These are phyloP conservation scores for Coix lacrymajobi DNA, from an alignment of 176 grass and related monocot species.

Conservation along the genomic window DNA sequence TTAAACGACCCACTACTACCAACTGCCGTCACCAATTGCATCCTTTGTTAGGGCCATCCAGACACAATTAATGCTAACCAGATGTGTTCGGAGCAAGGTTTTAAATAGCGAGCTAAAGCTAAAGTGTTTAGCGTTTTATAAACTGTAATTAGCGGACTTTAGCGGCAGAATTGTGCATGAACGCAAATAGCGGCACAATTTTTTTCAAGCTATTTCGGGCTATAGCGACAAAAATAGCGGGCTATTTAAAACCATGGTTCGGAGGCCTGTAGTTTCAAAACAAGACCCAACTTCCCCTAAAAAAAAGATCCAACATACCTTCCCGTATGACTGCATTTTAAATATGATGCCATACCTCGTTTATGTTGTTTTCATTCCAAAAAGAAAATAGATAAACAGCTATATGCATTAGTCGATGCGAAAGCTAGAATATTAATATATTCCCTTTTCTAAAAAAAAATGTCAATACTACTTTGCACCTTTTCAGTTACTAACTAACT, in stretches of 20 bases:
- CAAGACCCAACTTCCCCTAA: not conserved
- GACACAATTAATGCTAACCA: not conserved
- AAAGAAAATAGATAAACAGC: no score
- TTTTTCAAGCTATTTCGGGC: no score
- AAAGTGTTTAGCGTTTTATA: no score
- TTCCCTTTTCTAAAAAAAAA: no score
- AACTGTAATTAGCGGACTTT: no score
- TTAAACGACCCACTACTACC: not conserved
- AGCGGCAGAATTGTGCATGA: no score
- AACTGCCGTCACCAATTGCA: not conserved
- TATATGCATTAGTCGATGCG: no score
- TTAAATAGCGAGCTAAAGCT: no score
- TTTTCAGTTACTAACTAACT: conserved; percentile 15
- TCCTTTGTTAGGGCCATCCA: not conserved
- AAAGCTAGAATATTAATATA: no score
- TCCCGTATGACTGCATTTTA: not conserved
- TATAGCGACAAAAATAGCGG: no score
- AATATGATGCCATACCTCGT: not conserved
- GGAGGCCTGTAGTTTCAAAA: not conserved
- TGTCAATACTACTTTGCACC: not conserved
- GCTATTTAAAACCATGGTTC: no score
- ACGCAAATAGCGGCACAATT: no score
- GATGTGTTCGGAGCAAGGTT: not conserved
- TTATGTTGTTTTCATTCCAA: not conserved
- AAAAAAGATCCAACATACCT: not conserved